Base-by-base conservation (phyloP, 106 monocot genomes). In the Dioscorea dumetorum region DNA sequence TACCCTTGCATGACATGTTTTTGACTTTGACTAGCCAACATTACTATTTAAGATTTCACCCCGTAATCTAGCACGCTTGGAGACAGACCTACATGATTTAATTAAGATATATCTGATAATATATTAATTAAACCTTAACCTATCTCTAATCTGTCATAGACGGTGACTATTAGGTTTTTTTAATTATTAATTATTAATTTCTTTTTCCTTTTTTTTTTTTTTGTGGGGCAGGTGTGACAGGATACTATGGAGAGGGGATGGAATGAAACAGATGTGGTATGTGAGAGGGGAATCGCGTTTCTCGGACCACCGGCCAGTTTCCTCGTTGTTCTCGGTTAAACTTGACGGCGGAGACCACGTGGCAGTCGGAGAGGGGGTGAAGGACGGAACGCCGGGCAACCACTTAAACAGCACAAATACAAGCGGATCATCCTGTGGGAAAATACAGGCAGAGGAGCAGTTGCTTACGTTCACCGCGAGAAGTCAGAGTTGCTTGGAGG, bases 261-360 rank as follows among this genome's bases (percentile, higher is more conserved):
- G 92, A 22, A 75, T 92, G 74, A 69, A 74, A 58, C 92, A 92
- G 62, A 73, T 78, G 63, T 78, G 80, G 82, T 92, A 92, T 76
- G 73, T 80, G 49, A 62, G 92, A 41, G 88, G 88, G 12, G 92
- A 92, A 64, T 88, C 88, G 2, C 79, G 72, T 4, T 88, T 92
- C 77, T 92, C 92, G 12, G 92, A 92, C 64, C 92, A 92, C 78
- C 64, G 88, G 15, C 92, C 92, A 1, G 92, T 92, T 33, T 76
- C 72, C 78, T 82, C 88, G 63, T 70, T 92, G 73, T 92, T 92
- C 83, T 73, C 78, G 13, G 78, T 80, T 33, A 58, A 65, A 4
- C 22, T 63, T 19, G 74, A 74, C 19, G 50, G 53, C 51, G 11
- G 59, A 31, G 62, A 15, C 20, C 31, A 64, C 5, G 48, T 4